Evolutionary conservation across 192 early-diverging fungal species (phyloP), one percentile per base, ranked within the genome.

Genomic region (Piromyces finnis): DNA sequence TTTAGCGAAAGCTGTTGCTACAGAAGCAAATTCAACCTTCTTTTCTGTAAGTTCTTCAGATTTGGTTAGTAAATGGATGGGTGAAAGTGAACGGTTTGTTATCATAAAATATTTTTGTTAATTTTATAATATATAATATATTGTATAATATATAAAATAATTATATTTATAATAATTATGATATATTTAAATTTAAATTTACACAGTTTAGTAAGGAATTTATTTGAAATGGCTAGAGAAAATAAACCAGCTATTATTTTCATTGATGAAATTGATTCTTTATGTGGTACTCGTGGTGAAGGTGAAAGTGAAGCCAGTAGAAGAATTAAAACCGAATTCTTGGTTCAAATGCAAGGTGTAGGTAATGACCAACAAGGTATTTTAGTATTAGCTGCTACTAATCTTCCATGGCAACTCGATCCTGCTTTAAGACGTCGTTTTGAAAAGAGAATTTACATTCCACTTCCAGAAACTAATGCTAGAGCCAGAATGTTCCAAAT

Each of bases 41-140:
- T 97, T 98, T 80, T 94, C 96, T 18, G 94, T 99, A 28, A 96
- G 94, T 17, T 98, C 96, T 7, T 97, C 97, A 7, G 97, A 99
- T 86, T 87, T 99, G 78, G 97, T 99, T n/a, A 93, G 92, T 84
- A 99, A 98, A 88, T 99, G 96, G 96, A 98, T 99, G 93, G 97
- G 97, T 78, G 97, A 99, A 85, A 93, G 92, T 88, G 97, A 99
- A 85, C 86, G 94, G 92, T 88, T 80, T 78, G 79, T 77, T n/a
- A 68, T 11, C 0, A 51, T 3, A 35, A 35, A 35, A 35, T 7
- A n/a, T n/a, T n/a, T n/a, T n/a, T n/a, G n/a, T n/a, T n/a, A n/a
- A n/a, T n/a, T n/a, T n/a, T n/a, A n/a, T n/a, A n/a, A n/a, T n/a
- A n/a, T n/a, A n/a, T n/a, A n/a, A n/a, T n/a, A n/a, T n/a, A n/a